These are phyloP conservation scores for Neophaeococcomyces mojaviensis DNA, from an alignment of 2,329 filamentous ascomycete genomes.

Conservation along the genomic window DNA sequence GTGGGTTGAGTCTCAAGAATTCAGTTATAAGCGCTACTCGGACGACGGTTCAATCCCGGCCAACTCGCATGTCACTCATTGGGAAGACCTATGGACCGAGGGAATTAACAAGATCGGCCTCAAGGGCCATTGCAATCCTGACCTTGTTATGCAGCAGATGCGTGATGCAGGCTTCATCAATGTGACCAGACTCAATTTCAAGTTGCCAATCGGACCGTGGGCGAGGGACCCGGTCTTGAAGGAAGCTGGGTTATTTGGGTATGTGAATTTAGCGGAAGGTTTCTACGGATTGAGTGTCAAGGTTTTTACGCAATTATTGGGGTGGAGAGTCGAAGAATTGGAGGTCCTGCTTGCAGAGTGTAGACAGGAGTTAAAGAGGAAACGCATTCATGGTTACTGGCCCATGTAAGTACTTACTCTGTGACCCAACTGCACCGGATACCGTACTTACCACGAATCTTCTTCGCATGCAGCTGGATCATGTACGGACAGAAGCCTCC, in stretches of 20 bases:
- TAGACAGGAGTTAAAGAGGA: constrained; percentile 11
- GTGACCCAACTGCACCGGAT: neutral
- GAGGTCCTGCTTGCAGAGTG: constrained; percentile 19
- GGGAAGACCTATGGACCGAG: constrained; percentile 11
- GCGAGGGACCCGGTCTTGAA: constrained; percentile 25
- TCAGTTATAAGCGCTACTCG: neutral
- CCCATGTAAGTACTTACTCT: constrained; percentile 7
- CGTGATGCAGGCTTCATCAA: constrained; percentile 10
- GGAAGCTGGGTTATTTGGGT: constrained; percentile 13
- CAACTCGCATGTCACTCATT: constrained; percentile 7
- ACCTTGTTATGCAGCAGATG: constrained; percentile 9
- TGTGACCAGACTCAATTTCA: constrained; percentile 1
- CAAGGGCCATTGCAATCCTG: constrained; percentile 7
- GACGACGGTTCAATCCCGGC: constrained; percentile 12
- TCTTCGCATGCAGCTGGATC: no score
- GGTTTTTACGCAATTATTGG: constrained; percentile 22
- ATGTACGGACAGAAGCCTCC: neutral
- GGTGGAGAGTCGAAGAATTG: constrained; percentile 23
- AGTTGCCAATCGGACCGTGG: constrained; percentile 26
- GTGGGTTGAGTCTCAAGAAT: constrained; percentile 11
- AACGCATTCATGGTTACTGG: constrained; percentile 11
- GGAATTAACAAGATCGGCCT: constrained; percentile 9
- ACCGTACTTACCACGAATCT: no score
- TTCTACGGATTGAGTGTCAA: constrained; percentile 14
- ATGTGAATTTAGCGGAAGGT: constrained; percentile 10